phyloP scores from a whole-genome alignment of 2,329 filamentous ascomycete species.

The Bipolaris cookei region DNA sequence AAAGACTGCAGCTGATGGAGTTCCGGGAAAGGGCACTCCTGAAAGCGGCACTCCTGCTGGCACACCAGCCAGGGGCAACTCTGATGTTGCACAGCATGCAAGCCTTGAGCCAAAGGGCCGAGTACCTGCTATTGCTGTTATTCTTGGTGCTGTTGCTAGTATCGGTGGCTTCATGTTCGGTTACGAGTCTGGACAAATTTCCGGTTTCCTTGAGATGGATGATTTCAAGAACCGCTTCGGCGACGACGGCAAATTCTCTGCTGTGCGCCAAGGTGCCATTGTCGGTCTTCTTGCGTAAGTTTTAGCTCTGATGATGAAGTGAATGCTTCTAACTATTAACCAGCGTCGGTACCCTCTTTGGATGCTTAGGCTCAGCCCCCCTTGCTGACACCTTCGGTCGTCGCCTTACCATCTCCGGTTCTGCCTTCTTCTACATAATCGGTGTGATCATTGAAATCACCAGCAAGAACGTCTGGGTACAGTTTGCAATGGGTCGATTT shows the following conservation, averaged over 20 bases:
- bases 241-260: conserved; percentile 42
- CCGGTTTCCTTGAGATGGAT: conserved; percentile 44
- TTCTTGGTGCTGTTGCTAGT: conserved; percentile 42
- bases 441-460: conserved; percentile 72
- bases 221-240: conserved; percentile 45
- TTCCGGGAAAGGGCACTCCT: conserved; percentile 35
- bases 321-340: conserved; percentile 11
- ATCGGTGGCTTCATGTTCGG: conserved; percentile 49
- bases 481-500: conserved; percentile 68
- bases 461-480: conserved; percentile 63
- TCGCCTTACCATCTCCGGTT: conserved; percentile 65
- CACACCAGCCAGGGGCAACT: conserved; percentile 35
- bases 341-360: conserved; percentile 73
- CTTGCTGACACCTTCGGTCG: conserved; percentile 68
- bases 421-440: conserved; percentile 67
- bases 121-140: conserved; percentile 35
- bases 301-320: background rate
- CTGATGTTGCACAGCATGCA: conserved; percentile 14
- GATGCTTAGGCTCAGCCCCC: conserved; percentile 64
- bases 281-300: conserved; percentile 46
- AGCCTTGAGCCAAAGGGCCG: conserved; percentile 29
- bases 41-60: conserved; percentile 31
- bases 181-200: conserved; percentile 24
- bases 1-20: conserved; percentile 17
- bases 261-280: conserved; percentile 45